Conservation (phyloP, 768 basidiomycete genomes). For the Sutorius australiensis region DNA sequence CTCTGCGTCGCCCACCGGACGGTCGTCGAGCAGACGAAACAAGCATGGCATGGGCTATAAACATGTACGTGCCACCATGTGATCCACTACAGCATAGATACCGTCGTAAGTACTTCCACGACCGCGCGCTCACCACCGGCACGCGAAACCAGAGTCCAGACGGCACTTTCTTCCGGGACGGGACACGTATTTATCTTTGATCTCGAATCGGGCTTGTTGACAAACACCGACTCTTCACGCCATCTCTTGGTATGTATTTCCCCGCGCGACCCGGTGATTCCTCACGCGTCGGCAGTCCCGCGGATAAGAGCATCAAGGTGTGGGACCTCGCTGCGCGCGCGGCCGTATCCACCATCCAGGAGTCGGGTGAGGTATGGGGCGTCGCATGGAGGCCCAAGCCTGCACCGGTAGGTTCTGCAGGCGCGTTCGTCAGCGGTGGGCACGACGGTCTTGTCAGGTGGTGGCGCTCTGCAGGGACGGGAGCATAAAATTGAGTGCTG, state of each 20-base stretch:
- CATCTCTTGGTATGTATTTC: conserved; percentile 65
- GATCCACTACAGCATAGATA: too few relatives aligned
- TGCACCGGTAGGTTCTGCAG: conserved; percentile 41
- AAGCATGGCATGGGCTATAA: conserved; percentile 77
- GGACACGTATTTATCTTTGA: conserved; percentile 91
- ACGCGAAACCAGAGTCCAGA: too few relatives aligned
- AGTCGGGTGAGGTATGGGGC: conserved; percentile 79
- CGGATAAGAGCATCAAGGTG: conserved; percentile 81
- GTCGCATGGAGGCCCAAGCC: conserved; percentile 75
- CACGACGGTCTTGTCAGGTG: conserved; percentile 72
- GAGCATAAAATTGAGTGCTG: conserved; percentile 11
- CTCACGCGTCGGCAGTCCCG: conserved; percentile 48
- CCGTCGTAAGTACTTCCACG: too few relatives aligned
- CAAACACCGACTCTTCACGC: conserved; percentile 72
- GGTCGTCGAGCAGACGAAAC: conserved; percentile 60
- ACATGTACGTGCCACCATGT: conserved; percentile 69
- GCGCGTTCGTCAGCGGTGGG: conserved; percentile 66
- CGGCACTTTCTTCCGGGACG: too few relatives aligned
- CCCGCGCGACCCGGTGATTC: neutral
- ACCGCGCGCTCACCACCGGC: too few relatives aligned
- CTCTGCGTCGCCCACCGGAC: conserved; percentile 61
- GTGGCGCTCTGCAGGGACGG: conserved; percentile 57
- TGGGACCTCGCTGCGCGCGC: conserved; percentile 80
- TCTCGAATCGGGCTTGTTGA: conserved; percentile 59
- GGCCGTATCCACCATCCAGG: conserved; percentile 73